phyloP scores from a whole-genome alignment of 2,329 filamentous ascomycete species.

The Fusarium xylarioides region DNA sequence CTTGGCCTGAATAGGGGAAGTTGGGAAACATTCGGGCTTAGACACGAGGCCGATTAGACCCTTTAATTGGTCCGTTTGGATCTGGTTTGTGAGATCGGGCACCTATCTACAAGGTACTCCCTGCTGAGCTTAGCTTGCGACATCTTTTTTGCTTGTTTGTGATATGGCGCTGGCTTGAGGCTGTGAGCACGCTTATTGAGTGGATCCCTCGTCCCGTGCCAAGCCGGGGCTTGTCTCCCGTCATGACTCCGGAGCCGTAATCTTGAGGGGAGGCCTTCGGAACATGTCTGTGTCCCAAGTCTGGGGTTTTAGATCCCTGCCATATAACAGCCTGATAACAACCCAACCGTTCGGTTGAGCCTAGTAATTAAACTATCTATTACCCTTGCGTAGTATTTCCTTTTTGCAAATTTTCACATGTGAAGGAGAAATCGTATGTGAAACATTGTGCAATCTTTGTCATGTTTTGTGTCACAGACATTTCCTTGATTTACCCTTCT shows the following conservation, averaged over 20 bases:
- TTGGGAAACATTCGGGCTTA: conserved; percentile 19
- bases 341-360: conserved; percentile 41
- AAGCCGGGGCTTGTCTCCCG: conserved; percentile 24
- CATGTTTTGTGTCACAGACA: background rate
- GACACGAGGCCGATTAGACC: conserved; percentile 22
- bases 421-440: background rate
- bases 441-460: background rate
- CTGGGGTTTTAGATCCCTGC: conserved; percentile 4
- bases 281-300: background rate
- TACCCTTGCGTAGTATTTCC: background rate
- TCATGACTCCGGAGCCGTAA: conserved; percentile 5
- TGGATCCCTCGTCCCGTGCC: conserved; percentile 13
- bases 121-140: conserved; percentile 14
- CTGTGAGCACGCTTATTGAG: conserved; percentile 16
- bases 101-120: conserved; percentile 31
- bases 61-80: conserved; percentile 25
- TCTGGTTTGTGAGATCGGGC: conserved; percentile 41
- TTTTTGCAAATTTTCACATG: background rate
- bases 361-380: conserved; percentile 37
- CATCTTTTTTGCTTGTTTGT: background rate
- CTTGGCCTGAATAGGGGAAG: conserved; percentile 9
- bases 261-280: background rate
- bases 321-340: conserved; percentile 19
- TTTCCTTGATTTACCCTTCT: conserved; percentile 1
- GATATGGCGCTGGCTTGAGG: conserved; percentile 10